Evolutionary conservation across 139 green algal genomes (phyloP).

Genomic region (Klebsormidium nitens): DNA sequence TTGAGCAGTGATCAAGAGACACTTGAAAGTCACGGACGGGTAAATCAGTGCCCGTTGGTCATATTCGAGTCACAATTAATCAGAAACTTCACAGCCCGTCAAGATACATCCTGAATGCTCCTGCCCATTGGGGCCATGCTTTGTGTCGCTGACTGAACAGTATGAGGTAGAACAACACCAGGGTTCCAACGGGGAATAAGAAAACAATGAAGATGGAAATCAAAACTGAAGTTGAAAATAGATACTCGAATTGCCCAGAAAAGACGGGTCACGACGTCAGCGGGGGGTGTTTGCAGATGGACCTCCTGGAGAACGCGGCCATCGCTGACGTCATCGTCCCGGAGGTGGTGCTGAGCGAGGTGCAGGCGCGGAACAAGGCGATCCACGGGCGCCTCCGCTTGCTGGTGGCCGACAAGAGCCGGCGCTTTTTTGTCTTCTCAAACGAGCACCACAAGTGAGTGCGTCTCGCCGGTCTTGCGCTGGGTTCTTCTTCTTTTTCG

Average conservation of each 20-base stretch:
- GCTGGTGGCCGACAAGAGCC: slow-evolving; percentile 47
- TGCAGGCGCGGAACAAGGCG: slow-evolving; percentile 62
- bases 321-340: slow-evolving; percentile 70
- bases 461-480: not conserved
- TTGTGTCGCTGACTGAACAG: not conserved
- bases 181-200: too few relatives aligned
- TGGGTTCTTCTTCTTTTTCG: not conserved
- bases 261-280: not conserved
- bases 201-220: too few relatives aligned
- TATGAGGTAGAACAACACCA: not conserved
- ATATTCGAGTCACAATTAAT: too few relatives aligned
- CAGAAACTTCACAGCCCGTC: too few relatives aligned
- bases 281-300: slow-evolving; percentile 72
- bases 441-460: slow-evolving; percentile 84
- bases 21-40: too few relatives aligned
- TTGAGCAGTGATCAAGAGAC: too few relatives aligned
- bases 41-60: too few relatives aligned
- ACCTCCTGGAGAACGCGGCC: slow-evolving; percentile 84
- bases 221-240: not conserved
- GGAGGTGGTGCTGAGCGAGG: slow-evolving; percentile 52
- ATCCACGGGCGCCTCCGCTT: slow-evolving; percentile 72
- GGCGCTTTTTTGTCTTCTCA: slow-evolving; percentile 91
- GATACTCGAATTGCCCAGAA: not conserved
- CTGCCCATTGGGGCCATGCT: not conserved
- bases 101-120: not conserved